These are phyloP conservation scores for Setaria italica DNA, from an alignment of 202 grass and related monocot genomes.

Conservation along the genomic window DNA sequence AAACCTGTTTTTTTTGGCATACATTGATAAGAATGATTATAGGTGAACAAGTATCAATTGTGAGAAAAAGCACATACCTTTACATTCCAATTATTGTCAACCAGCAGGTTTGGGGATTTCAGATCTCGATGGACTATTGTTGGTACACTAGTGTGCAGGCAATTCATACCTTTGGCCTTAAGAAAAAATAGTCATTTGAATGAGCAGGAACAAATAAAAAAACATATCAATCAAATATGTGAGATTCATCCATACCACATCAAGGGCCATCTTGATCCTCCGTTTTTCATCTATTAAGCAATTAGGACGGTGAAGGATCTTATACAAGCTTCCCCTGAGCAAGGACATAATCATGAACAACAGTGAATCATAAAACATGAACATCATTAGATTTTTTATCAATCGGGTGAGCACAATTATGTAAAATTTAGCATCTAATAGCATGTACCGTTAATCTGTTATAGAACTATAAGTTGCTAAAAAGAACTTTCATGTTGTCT, in stretches of 20 bases:
- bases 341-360: constrained; percentile 47
- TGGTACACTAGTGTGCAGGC: constrained; percentile 87
- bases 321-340: constrained; percentile 98
- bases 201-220: constrained; percentile 41
- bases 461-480: constrained; percentile 7
- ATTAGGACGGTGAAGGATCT: constrained; percentile 94
- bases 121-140: constrained; percentile 99
- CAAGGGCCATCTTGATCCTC: constrained; percentile 98
- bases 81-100: constrained; percentile 98
- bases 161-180: constrained; percentile 99
- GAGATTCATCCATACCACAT: constrained; percentile 77
- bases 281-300: constrained; percentile 98
- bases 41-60: constrained; percentile 32
- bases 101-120: constrained; percentile 98
- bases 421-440: constrained; percentile 43
- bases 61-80: constrained; percentile 68
- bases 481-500: constrained; percentile 27
- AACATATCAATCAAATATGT: constrained; percentile 46
- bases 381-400: constrained; percentile 18
- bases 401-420: constrained; percentile 1
- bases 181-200: constrained; percentile 31
- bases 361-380: constrained; percentile 25
- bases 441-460: neutral
- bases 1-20: constrained; percentile 66
- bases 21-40: constrained; percentile 32